Percentiles rank a stretch among this genome's conserved stretches.
Conservation (phyloP, 345 rosid species). For the Alliaria petiolata region DNA sequence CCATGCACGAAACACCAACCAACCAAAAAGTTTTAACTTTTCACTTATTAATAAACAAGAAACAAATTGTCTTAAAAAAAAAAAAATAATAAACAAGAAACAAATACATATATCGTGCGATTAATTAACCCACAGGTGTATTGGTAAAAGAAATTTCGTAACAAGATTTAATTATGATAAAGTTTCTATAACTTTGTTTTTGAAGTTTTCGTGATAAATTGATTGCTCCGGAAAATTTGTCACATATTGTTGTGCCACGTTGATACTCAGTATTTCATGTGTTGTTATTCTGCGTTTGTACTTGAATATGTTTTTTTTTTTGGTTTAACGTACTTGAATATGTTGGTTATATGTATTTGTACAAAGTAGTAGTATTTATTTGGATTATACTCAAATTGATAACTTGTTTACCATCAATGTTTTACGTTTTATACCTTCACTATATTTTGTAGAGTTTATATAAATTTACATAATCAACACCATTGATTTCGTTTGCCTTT, state of each 20-base stretch:
- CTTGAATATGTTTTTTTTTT: too few relatives aligned
- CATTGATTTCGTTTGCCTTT: neutral
- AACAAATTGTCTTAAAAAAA: too few relatives aligned
- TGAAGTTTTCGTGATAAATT: neutral
- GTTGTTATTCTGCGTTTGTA: neutral
- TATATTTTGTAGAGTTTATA: too few relatives aligned
- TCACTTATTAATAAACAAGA: too few relatives aligned
- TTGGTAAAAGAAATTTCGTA: neutral
- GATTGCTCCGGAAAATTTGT: neutral
- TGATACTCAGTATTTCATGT: neutral
- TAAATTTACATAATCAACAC: too few relatives aligned
- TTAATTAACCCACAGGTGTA: neutral
- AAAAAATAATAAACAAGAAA: too few relatives aligned
- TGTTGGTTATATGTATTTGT: neutral
- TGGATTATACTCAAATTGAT: too few relatives aligned
- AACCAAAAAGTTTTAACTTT: neutral
- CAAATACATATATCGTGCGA: neutral
- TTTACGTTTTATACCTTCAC: too few relatives aligned
- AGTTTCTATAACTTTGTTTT: neutral
- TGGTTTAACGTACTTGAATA: neutral
- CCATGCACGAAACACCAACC: constrained; percentile 36
- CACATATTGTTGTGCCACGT: neutral
- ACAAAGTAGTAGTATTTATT: too few relatives aligned
- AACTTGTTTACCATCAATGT: neutral
- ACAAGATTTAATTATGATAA: neutral